A percentile compares a stretch with the other conserved stretches of the same genome.
Evolutionary conservation across 176 grass and related monocot genomes (phyloP).

Genomic region (Elymus sibiricus): DNA sequence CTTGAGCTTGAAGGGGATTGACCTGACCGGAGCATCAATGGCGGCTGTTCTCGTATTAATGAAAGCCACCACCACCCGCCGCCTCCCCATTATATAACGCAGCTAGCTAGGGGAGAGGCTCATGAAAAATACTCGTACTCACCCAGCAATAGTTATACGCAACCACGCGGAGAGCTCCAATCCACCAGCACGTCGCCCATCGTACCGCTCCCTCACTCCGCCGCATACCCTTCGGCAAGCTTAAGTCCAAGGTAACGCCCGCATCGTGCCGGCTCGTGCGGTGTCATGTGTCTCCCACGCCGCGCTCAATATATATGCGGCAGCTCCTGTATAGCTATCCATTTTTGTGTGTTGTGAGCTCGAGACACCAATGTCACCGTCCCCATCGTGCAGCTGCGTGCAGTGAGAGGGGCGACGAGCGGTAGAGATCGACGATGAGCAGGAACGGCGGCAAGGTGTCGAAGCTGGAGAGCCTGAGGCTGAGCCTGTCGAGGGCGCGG

Average conservation of each 20-base stretch:
- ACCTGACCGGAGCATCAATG: conserved; percentile 33
- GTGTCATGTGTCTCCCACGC: background rate
- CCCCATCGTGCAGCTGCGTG: background rate
- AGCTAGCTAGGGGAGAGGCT: conserved; percentile 25
- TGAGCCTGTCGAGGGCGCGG: conserved; percentile 50
- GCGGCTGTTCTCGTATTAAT: conserved; percentile 55
- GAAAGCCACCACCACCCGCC: conserved; percentile 48
- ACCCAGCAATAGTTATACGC: conserved; percentile 31
- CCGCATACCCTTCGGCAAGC: background rate
- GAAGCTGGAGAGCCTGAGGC: conserved; percentile 58
- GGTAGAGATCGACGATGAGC: conserved; percentile 47
- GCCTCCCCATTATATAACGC: conserved; percentile 55
- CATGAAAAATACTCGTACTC: conserved; percentile 50
- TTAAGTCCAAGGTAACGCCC: conserved; percentile 32
- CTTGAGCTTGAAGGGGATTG: conserved; percentile 14
- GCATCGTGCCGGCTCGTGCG: background rate
- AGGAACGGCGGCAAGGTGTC: conserved; percentile 79
- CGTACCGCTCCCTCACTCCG: background rate
- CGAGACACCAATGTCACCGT: background rate
- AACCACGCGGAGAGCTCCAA: conserved; percentile 52
- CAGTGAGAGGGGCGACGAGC: background rate
- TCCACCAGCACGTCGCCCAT: conserved; percentile 17
- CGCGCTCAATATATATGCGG: background rate
- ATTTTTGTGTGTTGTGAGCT: background rate
- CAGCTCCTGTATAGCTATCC: background rate